A percentile compares a stretch with the other conserved stretches of the same genome.
Evolutionary conservation across 2,329 filamentous ascomycete species (phyloP).

Genomic region (Nigrospora oryzae): DNA sequence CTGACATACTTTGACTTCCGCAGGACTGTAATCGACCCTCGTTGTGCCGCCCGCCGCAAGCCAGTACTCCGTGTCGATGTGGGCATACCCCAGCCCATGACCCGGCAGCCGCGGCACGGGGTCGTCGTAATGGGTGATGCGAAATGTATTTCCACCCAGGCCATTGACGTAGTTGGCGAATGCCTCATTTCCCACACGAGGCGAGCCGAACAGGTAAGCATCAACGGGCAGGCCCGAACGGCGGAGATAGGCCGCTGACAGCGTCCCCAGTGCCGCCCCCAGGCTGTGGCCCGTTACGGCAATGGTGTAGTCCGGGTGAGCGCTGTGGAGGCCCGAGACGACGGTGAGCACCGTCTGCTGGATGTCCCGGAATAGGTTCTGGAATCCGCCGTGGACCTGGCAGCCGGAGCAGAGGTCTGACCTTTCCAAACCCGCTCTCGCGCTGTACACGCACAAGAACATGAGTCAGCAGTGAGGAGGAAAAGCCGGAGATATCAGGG

Average conservation of each 20-base stretch:
- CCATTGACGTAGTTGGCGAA: constrained; percentile 16
- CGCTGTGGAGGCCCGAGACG: constrained; percentile 4
- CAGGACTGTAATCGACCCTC: constrained; percentile 26
- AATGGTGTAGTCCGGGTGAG: constrained; percentile 13
- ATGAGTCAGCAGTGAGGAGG: neutral
- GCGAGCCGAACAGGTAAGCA: constrained; percentile 20
- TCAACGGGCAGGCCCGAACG: constrained; percentile 10
- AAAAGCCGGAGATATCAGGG: neutral
- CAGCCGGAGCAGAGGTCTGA: constrained; percentile 8
- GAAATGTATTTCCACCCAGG: constrained; percentile 5
- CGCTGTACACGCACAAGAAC: neutral
- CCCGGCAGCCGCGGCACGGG: constrained; percentile 7
- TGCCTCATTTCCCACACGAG: constrained; percentile 16
- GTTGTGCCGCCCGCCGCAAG: neutral
- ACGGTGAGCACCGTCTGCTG: constrained; percentile 7
- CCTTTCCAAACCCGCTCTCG: constrained; percentile 6
- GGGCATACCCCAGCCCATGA: constrained; percentile 2
- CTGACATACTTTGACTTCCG: constrained; percentile 35
- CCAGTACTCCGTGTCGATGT: constrained; percentile 1
- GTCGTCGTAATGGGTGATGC: constrained; percentile 7
- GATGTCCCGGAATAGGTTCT: constrained; percentile 8
- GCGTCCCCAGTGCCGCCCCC: constrained; percentile 18
- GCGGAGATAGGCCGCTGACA: constrained; percentile 14
- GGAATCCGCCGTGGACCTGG: constrained; percentile 17
- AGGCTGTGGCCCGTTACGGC: constrained; percentile 19